Base-by-base conservation (phyloP, 2,329 filamentous ascomycete genomes). In the Pseudogymnoascus sp. region DNA sequence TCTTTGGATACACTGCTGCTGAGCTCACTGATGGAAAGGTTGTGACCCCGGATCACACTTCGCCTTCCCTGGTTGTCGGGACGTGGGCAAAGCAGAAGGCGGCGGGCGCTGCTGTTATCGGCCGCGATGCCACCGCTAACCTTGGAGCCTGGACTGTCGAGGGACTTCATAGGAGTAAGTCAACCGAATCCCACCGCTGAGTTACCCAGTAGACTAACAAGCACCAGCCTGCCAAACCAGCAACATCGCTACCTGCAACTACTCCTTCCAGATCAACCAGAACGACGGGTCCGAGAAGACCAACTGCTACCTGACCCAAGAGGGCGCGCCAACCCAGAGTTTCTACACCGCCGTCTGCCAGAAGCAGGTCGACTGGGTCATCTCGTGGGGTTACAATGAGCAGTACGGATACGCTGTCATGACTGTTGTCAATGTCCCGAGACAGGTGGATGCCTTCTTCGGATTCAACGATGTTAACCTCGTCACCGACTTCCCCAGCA, bases 1-100 rank as follows among this genome's bases (percentile, higher is more conserved):
- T 61, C 42, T 63, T 63, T 60, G 62, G 62, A 1, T 63, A 63
- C 21, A 61, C 35, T 1, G 62, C 35, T 23, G 59, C 23, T 50
- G 33, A 63, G 53, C 5, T 63, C 7, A n/a, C 42, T 12, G 62
- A 63, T 61, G 56, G 62, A 1, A 16, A 38, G 11, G 56, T 63
- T 3, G 59, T 63, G 6, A 61, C 35, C 2, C 62, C 62, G 16
- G 62, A 63, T 40, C 16, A 50, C 12, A 44, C 38, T 5, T 25
- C 16, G 14, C 25, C 14, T n/a, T 31, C 56, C 5, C 23, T 61
- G 1, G 25, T 38, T n/a, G 56, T 61, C 1, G 62, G 59, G 8
- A 21, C 21, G 3, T 63, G 35, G 35, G 40, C 50, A 25, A 42
- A 47, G 35, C 11, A 53, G 38, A 42, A 37, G 28, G 60, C 33